A percentile compares a stretch with the other conserved stretches of the same genome.
Conservation (phyloP, 2,329 filamentous ascomycete species). For the Ploettnerulaceae sp. region DNA sequence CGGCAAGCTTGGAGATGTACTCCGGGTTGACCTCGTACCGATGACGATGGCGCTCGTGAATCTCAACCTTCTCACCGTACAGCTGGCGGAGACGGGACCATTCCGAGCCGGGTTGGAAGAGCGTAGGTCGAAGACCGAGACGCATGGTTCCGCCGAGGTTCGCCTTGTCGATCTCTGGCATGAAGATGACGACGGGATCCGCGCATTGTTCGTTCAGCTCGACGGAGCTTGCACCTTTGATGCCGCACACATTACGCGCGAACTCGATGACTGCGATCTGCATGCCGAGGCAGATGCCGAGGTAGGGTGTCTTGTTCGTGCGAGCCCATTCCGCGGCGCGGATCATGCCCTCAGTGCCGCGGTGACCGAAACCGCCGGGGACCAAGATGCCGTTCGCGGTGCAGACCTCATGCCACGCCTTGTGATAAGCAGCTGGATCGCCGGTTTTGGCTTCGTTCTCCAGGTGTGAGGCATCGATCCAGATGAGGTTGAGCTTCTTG, state of each 20-base stretch:
- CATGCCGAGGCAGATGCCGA: conserved; percentile 72
- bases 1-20: conserved; percentile 63
- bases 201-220: conserved; percentile 32
- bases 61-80: conserved; percentile 55
- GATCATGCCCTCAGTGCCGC: conserved; percentile 90
- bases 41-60: conserved; percentile 78
- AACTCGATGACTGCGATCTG: conserved; percentile 90
- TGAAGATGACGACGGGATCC: conserved; percentile 66
- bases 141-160: conserved; percentile 85
- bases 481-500: conserved; percentile 73
- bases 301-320: conserved; percentile 71
- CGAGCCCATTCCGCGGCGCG: conserved; percentile 81
- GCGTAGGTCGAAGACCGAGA: conserved; percentile 67
- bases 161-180: conserved; percentile 80
- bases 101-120: conserved; percentile 70
- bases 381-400: conserved; percentile 60
- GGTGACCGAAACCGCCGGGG: conserved; percentile 60
- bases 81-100: conserved; percentile 74
- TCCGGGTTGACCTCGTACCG: conserved; percentile 87
- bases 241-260: conserved; percentile 68
- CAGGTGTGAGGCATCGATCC: conserved; percentile 80
- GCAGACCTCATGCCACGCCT: conserved; percentile 77
- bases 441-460: conserved; percentile 58
- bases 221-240: conserved; percentile 40
- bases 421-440: conserved; percentile 71